Conservation (phyloP, 2,329 filamentous ascomycete species). For the Paraconiothyrium sp. region DNA sequence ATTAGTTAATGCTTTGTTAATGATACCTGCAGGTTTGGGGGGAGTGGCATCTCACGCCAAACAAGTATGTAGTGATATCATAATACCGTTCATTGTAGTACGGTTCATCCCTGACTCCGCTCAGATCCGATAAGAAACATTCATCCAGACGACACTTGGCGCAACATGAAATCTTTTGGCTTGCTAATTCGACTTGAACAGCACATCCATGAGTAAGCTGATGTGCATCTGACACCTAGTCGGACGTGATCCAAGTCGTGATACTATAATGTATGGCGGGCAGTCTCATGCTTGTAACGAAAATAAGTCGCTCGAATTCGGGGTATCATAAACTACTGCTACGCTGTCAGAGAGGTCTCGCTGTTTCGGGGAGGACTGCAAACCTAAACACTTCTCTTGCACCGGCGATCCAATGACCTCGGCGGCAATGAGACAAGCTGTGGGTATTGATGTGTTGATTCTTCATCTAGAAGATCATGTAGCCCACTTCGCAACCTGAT, state of each 20-base stretch:
- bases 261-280: background rate
- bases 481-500: slow-evolving; percentile 49
- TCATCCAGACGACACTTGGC: background rate
- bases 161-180: background rate
- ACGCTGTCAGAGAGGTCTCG: background rate
- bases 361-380: background rate
- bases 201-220: no score
- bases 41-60: no score
- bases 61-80: no score
- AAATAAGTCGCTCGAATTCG: background rate
- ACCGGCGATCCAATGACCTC: background rate
- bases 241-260: background rate
- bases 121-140: no score
- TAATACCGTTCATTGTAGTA: no score
- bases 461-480: slow-evolving; percentile 9
- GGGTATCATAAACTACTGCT: background rate
- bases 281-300: background rate
- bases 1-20: no score
- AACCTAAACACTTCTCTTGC: background rate
- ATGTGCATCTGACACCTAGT: background rate
- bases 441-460: background rate
- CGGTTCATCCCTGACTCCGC: no score
- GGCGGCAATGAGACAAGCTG: background rate
- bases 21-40: no score
- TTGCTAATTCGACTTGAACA: background rate